A percentile compares a stretch with the other conserved stretches of the same genome.
These are phyloP conservation scores for Oemleria cerasiformis DNA, from an alignment of 306 rosid genomes.

Conservation along the genomic window DNA sequence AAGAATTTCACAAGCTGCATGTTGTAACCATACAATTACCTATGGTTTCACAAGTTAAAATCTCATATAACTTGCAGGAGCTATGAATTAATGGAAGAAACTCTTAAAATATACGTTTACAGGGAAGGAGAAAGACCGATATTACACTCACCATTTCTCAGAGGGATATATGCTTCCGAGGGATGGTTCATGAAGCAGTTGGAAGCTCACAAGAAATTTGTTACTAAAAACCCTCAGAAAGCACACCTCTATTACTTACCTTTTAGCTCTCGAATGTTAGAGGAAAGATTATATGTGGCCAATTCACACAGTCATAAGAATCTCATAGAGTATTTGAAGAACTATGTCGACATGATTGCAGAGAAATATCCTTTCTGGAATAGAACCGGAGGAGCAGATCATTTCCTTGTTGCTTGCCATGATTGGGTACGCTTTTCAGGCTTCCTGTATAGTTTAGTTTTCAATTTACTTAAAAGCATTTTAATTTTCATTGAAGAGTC, in stretches of 20 bases:
- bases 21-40: constrained; percentile 2
- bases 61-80: constrained; percentile 49
- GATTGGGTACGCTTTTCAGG: constrained; percentile 75
- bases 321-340: constrained; percentile 62
- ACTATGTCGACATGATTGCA: constrained; percentile 50
- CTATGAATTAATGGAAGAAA: constrained; percentile 85
- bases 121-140: constrained; percentile 76
- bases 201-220: constrained; percentile 66
- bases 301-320: constrained; percentile 65
- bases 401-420: constrained; percentile 95
- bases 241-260: constrained; percentile 96
- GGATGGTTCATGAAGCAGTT: constrained; percentile 93
- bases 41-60: constrained; percentile 17
- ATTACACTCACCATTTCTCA: constrained; percentile 70
- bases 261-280: constrained; percentile 80
- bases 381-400: constrained; percentile 86
- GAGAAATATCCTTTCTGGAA: constrained; percentile 83
- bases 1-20: background rate
- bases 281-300: constrained; percentile 60
- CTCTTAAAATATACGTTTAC: constrained; percentile 75
- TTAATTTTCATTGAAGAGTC: background rate
- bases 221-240: constrained; percentile 53
- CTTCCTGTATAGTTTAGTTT: constrained; percentile 5
- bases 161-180: constrained; percentile 91
- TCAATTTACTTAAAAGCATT: background rate